phyloP scores from a whole-genome alignment of 2,329 filamentous ascomycete species.

The Didymella lethalis region DNA sequence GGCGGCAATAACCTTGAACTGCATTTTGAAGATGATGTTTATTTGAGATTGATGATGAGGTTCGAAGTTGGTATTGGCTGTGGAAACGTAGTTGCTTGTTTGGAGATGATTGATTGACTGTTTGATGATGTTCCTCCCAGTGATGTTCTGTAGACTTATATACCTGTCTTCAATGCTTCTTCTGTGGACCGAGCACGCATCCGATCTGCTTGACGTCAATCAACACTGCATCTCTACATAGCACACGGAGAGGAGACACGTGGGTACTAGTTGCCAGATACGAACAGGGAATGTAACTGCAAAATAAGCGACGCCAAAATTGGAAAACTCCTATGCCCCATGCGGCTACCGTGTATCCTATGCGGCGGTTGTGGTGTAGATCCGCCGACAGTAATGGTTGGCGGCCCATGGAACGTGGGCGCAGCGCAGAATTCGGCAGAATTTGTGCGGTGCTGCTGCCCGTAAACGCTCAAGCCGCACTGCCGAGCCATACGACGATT shows the following conservation, averaged over 20 bases:
- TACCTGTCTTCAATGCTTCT: neutral
- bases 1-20: constrained; percentile 28
- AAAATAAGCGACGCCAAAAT: constrained; percentile 1
- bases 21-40: constrained; percentile 25
- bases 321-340: constrained; percentile 1
- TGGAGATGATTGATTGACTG: constrained; percentile 4
- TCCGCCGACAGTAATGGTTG: neutral
- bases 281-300: constrained; percentile 4
- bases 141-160: constrained; percentile 3
- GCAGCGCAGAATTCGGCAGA: neutral
- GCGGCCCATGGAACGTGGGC: neutral
- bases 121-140: constrained; percentile 9
- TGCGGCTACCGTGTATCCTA: neutral
- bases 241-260: neutral
- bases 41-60: constrained; percentile 4
- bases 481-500: neutral
- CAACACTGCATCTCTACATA: constrained; percentile 2
- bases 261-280: constrained; percentile 1
- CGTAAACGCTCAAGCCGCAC: neutral
- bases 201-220: constrained; percentile 16
- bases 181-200: constrained; percentile 4
- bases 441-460: neutral
- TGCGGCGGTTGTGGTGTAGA: constrained; percentile 6
- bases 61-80: neutral
- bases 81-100: constrained; percentile 8